Evolutionary conservation across 2,329 filamentous ascomycete species (phyloP).

Genomic region (Hypocrella siamensis): DNA sequence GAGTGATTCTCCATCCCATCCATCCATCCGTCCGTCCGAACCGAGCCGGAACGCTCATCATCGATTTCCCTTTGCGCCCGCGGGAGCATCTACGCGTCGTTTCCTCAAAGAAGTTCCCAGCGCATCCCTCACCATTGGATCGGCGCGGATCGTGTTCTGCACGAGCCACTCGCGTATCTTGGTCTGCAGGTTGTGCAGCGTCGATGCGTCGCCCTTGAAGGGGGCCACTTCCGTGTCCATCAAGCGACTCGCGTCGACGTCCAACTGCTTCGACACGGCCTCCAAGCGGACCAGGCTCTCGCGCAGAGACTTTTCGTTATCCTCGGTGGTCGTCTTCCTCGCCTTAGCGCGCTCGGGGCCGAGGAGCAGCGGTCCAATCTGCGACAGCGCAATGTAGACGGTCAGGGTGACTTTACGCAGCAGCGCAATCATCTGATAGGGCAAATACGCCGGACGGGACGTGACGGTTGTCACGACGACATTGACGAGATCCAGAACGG

Average conservation of each 20-base stretch:
- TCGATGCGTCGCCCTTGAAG: constrained; percentile 56
- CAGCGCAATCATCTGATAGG: constrained; percentile 69
- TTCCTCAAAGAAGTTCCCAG: constrained; percentile 52
- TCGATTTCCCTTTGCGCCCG: constrained; percentile 39
- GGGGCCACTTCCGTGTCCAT: constrained; percentile 69
- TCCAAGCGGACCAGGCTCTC: constrained; percentile 56
- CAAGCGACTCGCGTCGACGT: constrained; percentile 54
- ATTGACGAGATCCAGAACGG: constrained; percentile 29
- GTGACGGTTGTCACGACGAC: constrained; percentile 21
- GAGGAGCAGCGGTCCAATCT: constrained; percentile 55
- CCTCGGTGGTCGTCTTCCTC: constrained; percentile 12
- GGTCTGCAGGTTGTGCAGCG: constrained; percentile 40
- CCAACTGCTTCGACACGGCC: constrained; percentile 38
- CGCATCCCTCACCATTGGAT: constrained; percentile 70
- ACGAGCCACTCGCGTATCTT: constrained; percentile 79
- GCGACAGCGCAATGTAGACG: constrained; percentile 67
- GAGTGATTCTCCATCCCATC: too few relatives aligned
- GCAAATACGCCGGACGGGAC: constrained; percentile 49
- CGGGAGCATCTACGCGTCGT: constrained; percentile 44
- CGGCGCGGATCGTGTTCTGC: constrained; percentile 65
- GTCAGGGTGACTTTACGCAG: constrained; percentile 64
- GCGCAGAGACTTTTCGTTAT: constrained; percentile 33
- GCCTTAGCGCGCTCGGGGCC: constrained; percentile 18
- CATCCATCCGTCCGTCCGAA: too few relatives aligned
- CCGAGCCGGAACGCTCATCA: constrained; percentile 7